A percentile compares a stretch with the other conserved stretches of the same genome.
Conservation (phyloP, 345 rosid species). For the Punica granatum region DNA sequence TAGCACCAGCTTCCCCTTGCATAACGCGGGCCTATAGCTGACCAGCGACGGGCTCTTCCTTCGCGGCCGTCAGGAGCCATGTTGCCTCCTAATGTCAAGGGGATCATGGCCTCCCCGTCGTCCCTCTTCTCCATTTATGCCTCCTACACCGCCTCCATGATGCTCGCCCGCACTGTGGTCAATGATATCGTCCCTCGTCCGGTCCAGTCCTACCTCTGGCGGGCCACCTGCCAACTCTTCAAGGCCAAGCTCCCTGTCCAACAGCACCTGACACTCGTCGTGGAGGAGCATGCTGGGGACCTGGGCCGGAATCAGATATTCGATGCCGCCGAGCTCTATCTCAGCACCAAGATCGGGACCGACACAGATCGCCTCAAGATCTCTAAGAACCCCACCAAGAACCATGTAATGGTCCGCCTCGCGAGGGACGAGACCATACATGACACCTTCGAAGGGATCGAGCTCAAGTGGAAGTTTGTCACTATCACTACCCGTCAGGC, state of each 20-base stretch:
- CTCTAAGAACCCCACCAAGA: conserved; percentile 20
- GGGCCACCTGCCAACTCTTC: conserved; percentile 13
- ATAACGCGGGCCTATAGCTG: too few species aligned
- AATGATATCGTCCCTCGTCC: conserved; percentile 19
- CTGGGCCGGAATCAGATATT: conserved; percentile 28
- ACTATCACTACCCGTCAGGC: conserved; percentile 3
- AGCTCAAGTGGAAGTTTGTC: conserved; percentile 11
- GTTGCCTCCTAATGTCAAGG: not conserved
- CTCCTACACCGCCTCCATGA: conserved; percentile 6
- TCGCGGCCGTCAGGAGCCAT: too few species aligned
- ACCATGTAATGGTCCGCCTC: conserved; percentile 14
- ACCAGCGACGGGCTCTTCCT: too few species aligned
- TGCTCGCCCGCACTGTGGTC: conserved; percentile 15
- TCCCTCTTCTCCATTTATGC: conserved; percentile 4
- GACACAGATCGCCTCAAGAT: conserved; percentile 26
- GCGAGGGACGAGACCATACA: conserved; percentile 28
- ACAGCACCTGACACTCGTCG: conserved; percentile 22
- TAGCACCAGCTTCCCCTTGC: too few species aligned
- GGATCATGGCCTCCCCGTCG: not conserved
- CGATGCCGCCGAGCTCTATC: conserved; percentile 32
- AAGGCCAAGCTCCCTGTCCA: conserved; percentile 10
- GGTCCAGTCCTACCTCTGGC: conserved; percentile 11
- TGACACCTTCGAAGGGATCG: conserved; percentile 14
- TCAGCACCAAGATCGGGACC: conserved; percentile 25
- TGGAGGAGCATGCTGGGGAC: conserved; percentile 34